Base-by-base conservation (phyloP, 257 asterid species). In the Catharanthus roseus region DNA sequence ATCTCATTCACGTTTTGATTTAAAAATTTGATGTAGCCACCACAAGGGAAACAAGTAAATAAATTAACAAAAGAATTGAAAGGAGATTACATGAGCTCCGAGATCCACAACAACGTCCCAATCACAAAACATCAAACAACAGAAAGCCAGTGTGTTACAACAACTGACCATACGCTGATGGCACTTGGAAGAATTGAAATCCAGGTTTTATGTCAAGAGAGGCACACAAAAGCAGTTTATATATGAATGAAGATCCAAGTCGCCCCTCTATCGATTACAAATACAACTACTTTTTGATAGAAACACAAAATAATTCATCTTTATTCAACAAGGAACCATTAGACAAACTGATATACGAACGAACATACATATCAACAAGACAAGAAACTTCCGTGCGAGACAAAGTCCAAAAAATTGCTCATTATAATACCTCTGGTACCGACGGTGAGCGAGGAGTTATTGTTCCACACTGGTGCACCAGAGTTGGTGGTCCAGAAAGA, bases 391-490 rank as follows among this genome's bases (percentile, higher is more conserved):
- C 34, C 33, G 23, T 29, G 29, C 56, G 29, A 76, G 42, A 3
- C 36, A 55, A 60, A 70, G 55, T 50, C 6, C 3, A 12, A 23
- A 34, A 47, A 4, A 26, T 23, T 31, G 65, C 21, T 23, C 12
- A 18, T 44, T 13, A 29, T 41, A 65, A 33, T 34, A 92, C 98
- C 98, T 86, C 97, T 82, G 29, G 85, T 79, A 74, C 98, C 98
- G 9, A 90, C 96, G 33, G 98, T 83, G 83, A 93, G 78, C 7
- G 97, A 82, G 74, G 89, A 82, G 86, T 89, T 85, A 62, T 90
- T 88, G 86, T 93, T 88, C 91, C 91, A 93, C 1, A 90, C 97
- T 0, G 98, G 98, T 74, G 93, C 88, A 38, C 98, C 98, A 3
- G 92, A 80, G 69, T 90, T 93, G 3, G 98, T 90, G 39, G 98